Base-by-base conservation (phyloP, 2,329 filamentous ascomycete genomes). In the Hymenoscyphus fraxineus region DNA sequence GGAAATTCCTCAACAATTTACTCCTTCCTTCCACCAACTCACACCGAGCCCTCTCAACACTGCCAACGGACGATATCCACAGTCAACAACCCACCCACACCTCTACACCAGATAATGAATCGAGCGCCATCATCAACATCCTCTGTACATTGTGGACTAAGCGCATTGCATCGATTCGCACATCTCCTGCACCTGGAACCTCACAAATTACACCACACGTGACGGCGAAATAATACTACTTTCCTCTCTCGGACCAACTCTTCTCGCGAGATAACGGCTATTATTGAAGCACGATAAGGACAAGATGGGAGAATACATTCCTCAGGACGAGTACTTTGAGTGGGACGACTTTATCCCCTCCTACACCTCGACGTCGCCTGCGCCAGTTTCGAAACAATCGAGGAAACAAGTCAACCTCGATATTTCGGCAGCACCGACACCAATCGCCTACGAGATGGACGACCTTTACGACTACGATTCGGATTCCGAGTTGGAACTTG, bases 301-400 rank as follows among this genome's bases (percentile, higher is more conserved):
- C 61, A 41, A 44, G 16, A 68, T 67, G 66, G 62, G 66, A 15
- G 59, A 60, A 31, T 59, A 65, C 41, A 39, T 56, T 12, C 63
- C 63, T 4, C 59, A 65, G 59, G 63, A 65, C 44, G 22, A 62
- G 5, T 60, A 65, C 44, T 65, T 65, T 60, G 63, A 56, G 9
- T 65, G 63, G 63, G 63, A 65, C 38, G 63, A 65, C n/a, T 57
- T 65, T 35, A 62, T 65, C 6, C 56, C 35, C 6, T 60, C 60
- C 13, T 65, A 61, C 35, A 59, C 59, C 2, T 10, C 44, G 15
- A 19, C 54, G 13, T 27, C 44, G 16, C 7, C 31, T 35, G 41
- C 55, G 16, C 54, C 63, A 35, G 56, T 54, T 27, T 22, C 44
- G 27, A 51, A 19, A 39, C 22, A 22, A 13, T 54, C 13, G 3